Base-by-base conservation (phyloP, 768 basidiomycete species). In the Hericium coralloides region DNA sequence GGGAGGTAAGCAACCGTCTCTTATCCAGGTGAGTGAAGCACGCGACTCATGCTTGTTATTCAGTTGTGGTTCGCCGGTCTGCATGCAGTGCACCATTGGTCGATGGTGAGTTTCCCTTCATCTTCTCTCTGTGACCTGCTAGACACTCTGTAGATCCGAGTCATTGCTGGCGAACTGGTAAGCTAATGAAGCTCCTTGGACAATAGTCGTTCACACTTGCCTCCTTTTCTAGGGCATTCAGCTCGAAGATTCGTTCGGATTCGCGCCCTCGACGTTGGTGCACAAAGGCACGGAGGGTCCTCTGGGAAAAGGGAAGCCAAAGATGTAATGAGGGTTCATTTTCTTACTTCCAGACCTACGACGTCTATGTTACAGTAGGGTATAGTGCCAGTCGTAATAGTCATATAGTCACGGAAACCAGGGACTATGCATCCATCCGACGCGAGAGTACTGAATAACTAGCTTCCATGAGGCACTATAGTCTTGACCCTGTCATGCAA, bases 1-100 rank as follows among this genome's bases (percentile, higher is more conserved):
- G 91, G 71, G 91, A 93, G 75, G 90, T 89, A 63, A 63, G 72
- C 20, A 22, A 45, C 50, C 23, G 10, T 22, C 38, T 31, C 4
- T 8, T 45, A 22, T 47, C 18, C 0, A 22, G 15, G 47, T 18
- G 20, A 37, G 17, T 47, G 15, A 31, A 20, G 20, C n/a, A 20
- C 6, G 38, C 31, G 22, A 17, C 23, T 31, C 36, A 45, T 18
- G 2, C 25, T 57, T n/a, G 18, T 70, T 45, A 38, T 49, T 12
- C 36, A 92, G 89, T 71, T 93, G 17, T 93, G 91, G 91, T 93
- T 93, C 68, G 80, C 83, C n/a, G 83, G 78, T 22, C 71, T 93
- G 36, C 91, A 93, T 65, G 90, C 90, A 45, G 85, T 93, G 23
- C 91, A 93, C 70, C 91, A 93, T 66, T 93, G 89, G 89, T 90